Percentiles rank a stretch among this genome's conserved stretches.
Conservation (phyloP, 1,284 basidiomycete species). For the Sparassis latifolia region DNA sequence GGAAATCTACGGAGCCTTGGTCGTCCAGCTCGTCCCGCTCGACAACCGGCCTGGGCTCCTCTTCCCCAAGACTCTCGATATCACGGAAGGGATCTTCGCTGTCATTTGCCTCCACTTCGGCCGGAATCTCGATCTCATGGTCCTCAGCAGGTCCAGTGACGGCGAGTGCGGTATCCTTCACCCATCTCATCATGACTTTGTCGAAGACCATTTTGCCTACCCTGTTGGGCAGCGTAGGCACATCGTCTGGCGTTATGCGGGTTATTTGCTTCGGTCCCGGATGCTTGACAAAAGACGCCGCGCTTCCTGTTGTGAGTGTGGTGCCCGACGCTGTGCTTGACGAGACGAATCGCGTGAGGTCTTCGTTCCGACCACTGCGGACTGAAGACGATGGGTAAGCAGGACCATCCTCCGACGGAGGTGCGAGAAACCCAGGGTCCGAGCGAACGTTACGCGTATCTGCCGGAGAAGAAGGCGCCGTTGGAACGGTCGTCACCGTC, state of each 20-base stretch:
- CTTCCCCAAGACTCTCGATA: conserved; percentile 75
- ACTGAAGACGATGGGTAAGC: conserved; percentile 46
- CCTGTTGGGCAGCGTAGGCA: conserved; percentile 66
- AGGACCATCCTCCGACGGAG: conserved; percentile 21
- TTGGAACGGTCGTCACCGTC: conserved; percentile 19
- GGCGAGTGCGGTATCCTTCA: conserved; percentile 46
- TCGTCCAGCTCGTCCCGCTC: conserved; percentile 25
- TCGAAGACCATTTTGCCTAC: conserved; percentile 88
- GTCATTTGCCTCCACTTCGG: conserved; percentile 34
- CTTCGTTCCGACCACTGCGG: conserved; percentile 50
- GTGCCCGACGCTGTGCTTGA: conserved; percentile 75
- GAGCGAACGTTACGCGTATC: background rate
- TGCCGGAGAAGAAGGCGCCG: conserved; percentile 13
- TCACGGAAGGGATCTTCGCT: conserved; percentile 85
- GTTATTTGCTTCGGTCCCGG: conserved; percentile 69
- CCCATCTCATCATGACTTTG: conserved; percentile 75
- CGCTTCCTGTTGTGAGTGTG: conserved; percentile 62
- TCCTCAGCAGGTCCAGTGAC: conserved; percentile 26
- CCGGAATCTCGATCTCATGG: conserved; percentile 30
- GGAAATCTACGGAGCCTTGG: conserved; percentile 25
- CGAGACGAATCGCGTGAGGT: conserved; percentile 82
- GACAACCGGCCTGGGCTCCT: conserved; percentile 24
- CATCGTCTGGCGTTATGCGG: conserved; percentile 75
- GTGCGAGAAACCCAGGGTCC: conserved; percentile 17
- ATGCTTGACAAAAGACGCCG: conserved; percentile 79